phyloP scores from a whole-genome alignment of 768 basidiomycete genomes.

The Coprinopsis strossmayeri region DNA sequence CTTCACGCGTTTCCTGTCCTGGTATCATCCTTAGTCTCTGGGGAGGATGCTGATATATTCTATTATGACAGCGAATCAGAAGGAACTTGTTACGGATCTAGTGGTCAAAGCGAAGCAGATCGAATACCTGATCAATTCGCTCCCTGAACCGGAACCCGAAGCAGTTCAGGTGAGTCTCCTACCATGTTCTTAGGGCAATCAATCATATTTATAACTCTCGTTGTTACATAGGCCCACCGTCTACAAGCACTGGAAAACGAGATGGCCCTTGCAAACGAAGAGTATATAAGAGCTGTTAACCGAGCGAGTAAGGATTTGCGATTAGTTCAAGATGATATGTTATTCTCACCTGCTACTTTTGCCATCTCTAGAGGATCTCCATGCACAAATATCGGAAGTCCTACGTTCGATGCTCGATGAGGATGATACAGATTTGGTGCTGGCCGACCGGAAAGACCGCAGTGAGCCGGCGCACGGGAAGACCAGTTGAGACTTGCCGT shows the following conservation, averaged over 20 bases:
- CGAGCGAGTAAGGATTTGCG: slow-evolving; percentile 59
- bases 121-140: slow-evolving; percentile 72
- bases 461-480: too few species aligned
- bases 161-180: slow-evolving; percentile 61
- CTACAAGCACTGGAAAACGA: slow-evolving; percentile 61
- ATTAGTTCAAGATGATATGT: neutral
- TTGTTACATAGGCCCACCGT: slow-evolving; percentile 51
- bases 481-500: too few species aligned
- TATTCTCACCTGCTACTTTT: neutral
- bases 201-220: neutral
- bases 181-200: neutral
- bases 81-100: slow-evolving; percentile 77
- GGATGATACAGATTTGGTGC: slow-evolving; percentile 30
- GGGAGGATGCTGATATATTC: neutral
- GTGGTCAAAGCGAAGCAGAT: slow-evolving; percentile 86
- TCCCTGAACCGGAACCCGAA: slow-evolving; percentile 76
- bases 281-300: slow-evolving; percentile 66
- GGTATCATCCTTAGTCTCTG: neutral
- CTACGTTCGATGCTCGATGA: slow-evolving; percentile 52
- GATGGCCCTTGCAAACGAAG: slow-evolving; percentile 66
- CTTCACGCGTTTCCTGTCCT: neutral
- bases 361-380: slow-evolving; percentile 44
- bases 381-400: slow-evolving; percentile 53
- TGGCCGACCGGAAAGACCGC: too few species aligned
- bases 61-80: slow-evolving; percentile 79